Evolutionary conservation across 2,329 filamentous ascomycete species (phyloP).

Genomic region (Aspergillus fumigatus): DNA sequence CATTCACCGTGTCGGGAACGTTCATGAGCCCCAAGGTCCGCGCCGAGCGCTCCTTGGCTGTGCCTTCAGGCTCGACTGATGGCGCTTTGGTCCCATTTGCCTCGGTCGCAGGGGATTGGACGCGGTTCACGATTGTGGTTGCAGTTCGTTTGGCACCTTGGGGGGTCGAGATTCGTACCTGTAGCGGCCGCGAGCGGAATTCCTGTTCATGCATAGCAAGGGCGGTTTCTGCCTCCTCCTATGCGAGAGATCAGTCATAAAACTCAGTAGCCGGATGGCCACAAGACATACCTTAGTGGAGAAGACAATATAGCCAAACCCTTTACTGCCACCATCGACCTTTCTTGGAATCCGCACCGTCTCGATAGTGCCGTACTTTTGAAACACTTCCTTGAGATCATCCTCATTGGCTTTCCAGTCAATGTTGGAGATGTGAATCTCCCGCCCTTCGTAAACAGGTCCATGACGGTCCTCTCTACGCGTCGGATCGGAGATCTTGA

Average conservation of each 20-base stretch:
- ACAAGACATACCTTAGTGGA: constrained; percentile 51
- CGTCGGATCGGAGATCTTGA: constrained; percentile 78
- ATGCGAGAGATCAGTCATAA: constrained; percentile 10
- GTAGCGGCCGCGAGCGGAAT: constrained; percentile 62
- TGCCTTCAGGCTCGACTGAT: constrained; percentile 38
- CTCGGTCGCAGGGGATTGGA: constrained; percentile 35
- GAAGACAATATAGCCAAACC: constrained; percentile 77
- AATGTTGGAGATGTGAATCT: constrained; percentile 72
- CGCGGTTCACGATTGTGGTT: constrained; percentile 42
- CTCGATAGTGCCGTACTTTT: constrained; percentile 70
- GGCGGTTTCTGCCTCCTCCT: constrained; percentile 63
- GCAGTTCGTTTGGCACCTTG: constrained; percentile 41
- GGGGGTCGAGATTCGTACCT: constrained; percentile 54
- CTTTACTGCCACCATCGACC: constrained; percentile 64
- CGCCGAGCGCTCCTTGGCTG: constrained; percentile 46
- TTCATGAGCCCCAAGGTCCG: constrained; percentile 79
- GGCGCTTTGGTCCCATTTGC: constrained; percentile 24
- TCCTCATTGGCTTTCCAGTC: constrained; percentile 59
- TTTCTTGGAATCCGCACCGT: constrained; percentile 67
- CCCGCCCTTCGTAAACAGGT: constrained; percentile 78
- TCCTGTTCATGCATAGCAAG: constrained; percentile 66
- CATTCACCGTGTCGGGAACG: constrained; percentile 87
- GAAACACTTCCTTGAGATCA: constrained; percentile 67
- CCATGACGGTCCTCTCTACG: constrained; percentile 75
- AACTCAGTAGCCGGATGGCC: background rate